phyloP scores from a whole-genome alignment of 768 basidiomycete genomes.

The Amanita subjunquillea region DNA sequence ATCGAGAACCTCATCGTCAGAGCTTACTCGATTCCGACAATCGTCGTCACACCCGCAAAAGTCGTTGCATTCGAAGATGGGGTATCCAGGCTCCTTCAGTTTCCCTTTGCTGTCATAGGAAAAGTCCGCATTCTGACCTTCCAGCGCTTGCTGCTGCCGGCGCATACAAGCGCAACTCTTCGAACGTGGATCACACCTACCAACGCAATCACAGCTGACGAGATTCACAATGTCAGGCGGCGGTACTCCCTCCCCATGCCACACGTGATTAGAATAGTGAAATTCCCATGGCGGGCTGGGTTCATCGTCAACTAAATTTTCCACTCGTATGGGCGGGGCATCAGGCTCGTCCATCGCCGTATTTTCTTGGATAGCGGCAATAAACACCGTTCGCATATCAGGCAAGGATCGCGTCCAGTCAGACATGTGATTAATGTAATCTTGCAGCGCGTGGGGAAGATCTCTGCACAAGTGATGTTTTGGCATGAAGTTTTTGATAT shows the following conservation, averaged over 20 bases:
- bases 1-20: neutral
- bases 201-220: conserved; percentile 65
- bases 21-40: conserved; percentile 58
- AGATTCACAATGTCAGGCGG: conserved; percentile 49
- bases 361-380: conserved; percentile 54
- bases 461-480: conserved; percentile 31
- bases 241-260: conserved; percentile 60
- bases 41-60: conserved; percentile 73
- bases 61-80: conserved; percentile 83
- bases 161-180: conserved; percentile 61
- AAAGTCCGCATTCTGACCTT: conserved; percentile 38
- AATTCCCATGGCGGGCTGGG: conserved; percentile 80
- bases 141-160: conserved; percentile 37
- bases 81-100: conserved; percentile 38
- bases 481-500: conserved; percentile 22
- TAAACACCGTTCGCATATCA: conserved; percentile 44
- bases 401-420: conserved; percentile 26
- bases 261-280: conserved; percentile 75
- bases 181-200: conserved; percentile 66
- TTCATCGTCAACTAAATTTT: conserved; percentile 60
- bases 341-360: conserved; percentile 57
- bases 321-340: conserved; percentile 57
- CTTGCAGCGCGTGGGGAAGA: conserved; percentile 55
- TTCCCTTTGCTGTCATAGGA: conserved; percentile 55
- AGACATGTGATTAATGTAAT: conserved; percentile 49